These are phyloP conservation scores for Artemisia tridentata DNA, from an alignment of 129 eudicot genomes.

Conservation along the genomic window DNA sequence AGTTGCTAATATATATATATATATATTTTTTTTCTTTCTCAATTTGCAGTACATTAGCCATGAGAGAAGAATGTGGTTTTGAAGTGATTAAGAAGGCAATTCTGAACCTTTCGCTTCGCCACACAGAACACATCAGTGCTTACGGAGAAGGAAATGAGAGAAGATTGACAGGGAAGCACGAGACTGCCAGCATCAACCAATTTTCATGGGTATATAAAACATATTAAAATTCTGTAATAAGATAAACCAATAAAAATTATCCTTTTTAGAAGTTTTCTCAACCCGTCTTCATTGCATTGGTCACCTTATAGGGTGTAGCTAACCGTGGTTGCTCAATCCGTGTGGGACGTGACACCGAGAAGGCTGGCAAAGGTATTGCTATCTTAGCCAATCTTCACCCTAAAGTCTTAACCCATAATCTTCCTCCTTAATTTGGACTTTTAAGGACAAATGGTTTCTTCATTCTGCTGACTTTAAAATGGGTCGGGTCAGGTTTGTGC, in stretches of 20 bases:
- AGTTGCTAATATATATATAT: too few species aligned
- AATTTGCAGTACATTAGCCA: slow-evolving; percentile 66
- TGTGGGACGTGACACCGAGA: slow-evolving; percentile 99
- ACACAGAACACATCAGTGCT: too few species aligned
- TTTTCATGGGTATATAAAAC: slow-evolving; percentile 83
- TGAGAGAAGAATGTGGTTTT: slow-evolving; percentile 95
- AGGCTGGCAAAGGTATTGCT: slow-evolving; percentile 78
- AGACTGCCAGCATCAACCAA: slow-evolving; percentile 82
- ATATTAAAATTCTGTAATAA: not conserved
- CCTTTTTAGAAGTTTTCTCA: not conserved
- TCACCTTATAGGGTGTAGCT: slow-evolving; percentile 83
- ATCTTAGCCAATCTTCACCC: not conserved
- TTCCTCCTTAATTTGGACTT: slow-evolving; percentile 11
- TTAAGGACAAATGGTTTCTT: not conserved
- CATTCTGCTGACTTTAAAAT: not conserved
- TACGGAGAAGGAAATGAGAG: slow-evolving; percentile 99
- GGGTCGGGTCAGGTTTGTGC: too few species aligned
- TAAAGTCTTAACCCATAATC: not conserved
- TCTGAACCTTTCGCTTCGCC: too few species aligned
- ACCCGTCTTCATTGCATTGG: not conserved
- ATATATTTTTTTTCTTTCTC: not conserved
- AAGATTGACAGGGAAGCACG: slow-evolving; percentile 94
- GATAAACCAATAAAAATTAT: not conserved
- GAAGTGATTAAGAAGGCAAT: slow-evolving; percentile 93
- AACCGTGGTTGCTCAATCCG: too few species aligned